Conservation (phyloP, 73 alveolate genomes). For the Tetrahymena borealis region DNA sequence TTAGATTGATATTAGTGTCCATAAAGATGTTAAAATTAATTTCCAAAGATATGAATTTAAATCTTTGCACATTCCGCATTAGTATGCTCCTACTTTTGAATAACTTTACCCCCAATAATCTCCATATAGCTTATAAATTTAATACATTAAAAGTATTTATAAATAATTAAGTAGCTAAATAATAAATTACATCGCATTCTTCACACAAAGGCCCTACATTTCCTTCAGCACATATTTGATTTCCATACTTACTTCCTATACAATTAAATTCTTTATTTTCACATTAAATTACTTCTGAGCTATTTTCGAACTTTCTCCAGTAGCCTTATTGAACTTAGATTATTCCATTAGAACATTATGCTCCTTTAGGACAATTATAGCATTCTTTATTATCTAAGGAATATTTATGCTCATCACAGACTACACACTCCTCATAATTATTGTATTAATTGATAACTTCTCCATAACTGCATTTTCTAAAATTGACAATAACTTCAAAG, state of each 20-base stretch:
- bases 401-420: conserved; percentile 17
- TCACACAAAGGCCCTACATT: conserved; percentile 32
- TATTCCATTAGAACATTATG: conserved; percentile 25
- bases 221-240: conserved; percentile 2
- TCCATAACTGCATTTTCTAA: background rate
- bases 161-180: background rate
- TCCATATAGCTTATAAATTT: background rate
- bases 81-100: conserved; percentile 1
- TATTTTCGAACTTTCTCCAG: conserved; percentile 42
- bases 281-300: conserved; percentile 28
- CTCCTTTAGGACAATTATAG: conserved; percentile 22
- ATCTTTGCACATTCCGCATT: conserved; percentile 6
- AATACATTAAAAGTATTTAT: background rate
- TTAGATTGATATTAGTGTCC: conserved; percentile 26
- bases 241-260: conserved; percentile 21
- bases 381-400: conserved; percentile 3
- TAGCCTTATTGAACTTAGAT: conserved; percentile 22
- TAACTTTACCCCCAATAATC: background rate
- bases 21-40: background rate
- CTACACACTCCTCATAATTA: background rate
- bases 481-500: background rate
- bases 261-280: background rate
- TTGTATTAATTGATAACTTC: background rate
- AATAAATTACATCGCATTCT: conserved; percentile 4
- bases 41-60: background rate